These are phyloP conservation scores for Climacium dendroides DNA, from an alignment of 225 moss, liverwort and hornwort species.

Conservation along the genomic window DNA sequence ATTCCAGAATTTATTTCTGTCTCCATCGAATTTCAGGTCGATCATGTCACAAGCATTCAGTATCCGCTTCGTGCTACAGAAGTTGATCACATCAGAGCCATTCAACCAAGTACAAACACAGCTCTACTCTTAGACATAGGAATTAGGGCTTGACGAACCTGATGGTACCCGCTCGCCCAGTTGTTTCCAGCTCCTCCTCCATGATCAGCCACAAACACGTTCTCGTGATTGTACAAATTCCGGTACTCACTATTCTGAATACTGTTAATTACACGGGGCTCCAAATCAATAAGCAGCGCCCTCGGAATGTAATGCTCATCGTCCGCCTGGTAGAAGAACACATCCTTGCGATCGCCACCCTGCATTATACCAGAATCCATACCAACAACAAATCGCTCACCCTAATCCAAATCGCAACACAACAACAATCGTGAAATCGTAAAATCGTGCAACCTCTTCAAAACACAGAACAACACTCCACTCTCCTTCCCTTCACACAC, in stretches of 20 bases:
- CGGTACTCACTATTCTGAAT: constrained; percentile 98
- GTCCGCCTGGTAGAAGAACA: constrained; percentile 97
- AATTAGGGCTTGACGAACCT: constrained; percentile 44
- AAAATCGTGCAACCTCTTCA: not conserved
- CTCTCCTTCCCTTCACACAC: constrained; percentile 1
- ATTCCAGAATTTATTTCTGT: not conserved
- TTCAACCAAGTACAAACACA: not conserved
- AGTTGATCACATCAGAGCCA: not conserved
- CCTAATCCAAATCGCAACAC: not conserved
- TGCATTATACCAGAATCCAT: not conserved
- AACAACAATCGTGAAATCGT: not conserved
- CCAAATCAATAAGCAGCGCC: constrained; percentile 87
- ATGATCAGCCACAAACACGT: constrained; percentile 95
- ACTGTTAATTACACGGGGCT: constrained; percentile 92
- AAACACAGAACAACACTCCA: not conserved
- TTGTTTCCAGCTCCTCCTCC: constrained; percentile 99
- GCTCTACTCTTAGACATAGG: not conserved
- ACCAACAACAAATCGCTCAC: not conserved
- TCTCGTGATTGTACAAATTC: constrained; percentile 95
- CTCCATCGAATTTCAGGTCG: not conserved
- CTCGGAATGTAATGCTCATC: constrained; percentile 98
- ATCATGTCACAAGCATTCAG: not conserved
- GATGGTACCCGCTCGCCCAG: constrained; percentile 98
- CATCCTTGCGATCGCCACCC: constrained; percentile 99
- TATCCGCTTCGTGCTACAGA: not conserved